phyloP scores from a whole-genome alignment of 2,329 filamentous ascomycete species.

The Alternaria brassicae region DNA sequence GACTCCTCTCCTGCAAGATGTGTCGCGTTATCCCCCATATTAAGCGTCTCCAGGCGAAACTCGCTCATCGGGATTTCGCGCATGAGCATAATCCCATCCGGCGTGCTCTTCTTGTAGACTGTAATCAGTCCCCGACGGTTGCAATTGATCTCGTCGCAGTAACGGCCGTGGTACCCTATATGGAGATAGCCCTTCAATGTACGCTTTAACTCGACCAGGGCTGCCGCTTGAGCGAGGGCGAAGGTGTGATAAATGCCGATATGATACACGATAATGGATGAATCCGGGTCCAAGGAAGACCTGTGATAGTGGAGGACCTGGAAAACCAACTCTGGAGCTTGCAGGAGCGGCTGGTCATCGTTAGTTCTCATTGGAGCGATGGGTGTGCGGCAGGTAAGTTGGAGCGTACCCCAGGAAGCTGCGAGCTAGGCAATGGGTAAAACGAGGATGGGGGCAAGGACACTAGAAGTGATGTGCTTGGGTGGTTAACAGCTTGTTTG shows the following conservation, averaged over 20 bases:
- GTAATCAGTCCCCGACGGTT: not conserved
- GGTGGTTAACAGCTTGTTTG: not conserved
- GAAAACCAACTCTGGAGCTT: not conserved
- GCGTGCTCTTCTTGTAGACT: not conserved
- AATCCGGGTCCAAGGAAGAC: not conserved
- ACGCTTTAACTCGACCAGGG: not conserved
- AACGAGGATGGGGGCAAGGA: not conserved
- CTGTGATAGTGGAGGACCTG: not conserved
- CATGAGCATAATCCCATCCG: not conserved
- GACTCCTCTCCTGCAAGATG: not conserved
- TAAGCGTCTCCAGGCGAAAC: not conserved
- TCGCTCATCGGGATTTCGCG: not conserved
- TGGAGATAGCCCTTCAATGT: not conserved
- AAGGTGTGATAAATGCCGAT: constrained; percentile 8
- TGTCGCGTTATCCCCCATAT: not conserved
- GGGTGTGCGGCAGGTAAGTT: not conserved
- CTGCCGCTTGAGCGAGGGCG: not conserved
- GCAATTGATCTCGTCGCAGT: not conserved
- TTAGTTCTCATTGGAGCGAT: not conserved
- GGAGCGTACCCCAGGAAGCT: not conserved
- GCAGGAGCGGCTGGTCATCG: not conserved
- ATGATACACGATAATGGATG: not conserved
- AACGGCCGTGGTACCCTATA: constrained; percentile 4
- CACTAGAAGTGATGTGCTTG: not conserved
- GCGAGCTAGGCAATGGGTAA: not conserved